Evolutionary conservation across 768 basidiomycete species (phyloP), one percentile per base, ranked within the genome.

Genomic region (Rhizopogon sp.): DNA sequence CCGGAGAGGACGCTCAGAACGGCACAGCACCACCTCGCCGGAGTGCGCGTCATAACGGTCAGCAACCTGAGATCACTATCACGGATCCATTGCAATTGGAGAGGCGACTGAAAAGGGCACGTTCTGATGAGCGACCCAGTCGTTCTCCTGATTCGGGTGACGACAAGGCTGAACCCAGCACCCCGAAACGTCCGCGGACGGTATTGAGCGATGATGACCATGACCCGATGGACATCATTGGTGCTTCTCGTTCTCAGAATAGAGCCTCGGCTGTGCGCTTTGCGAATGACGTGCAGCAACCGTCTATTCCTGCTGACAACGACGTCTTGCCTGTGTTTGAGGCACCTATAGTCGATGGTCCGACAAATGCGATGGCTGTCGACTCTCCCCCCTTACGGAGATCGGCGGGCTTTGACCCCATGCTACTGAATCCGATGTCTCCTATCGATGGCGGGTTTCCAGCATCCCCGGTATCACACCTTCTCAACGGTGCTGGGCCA

Each of bases 11-110:
- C 5, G 67, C 55, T 49, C 66, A 59, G 60, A 71, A 58, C 59
- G 70, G 57, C 62, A 62, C 53, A 1, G 73, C 77, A 54, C 73
- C 77, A 1, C 76, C 78, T 13, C 74, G 90, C 56, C 75, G 89
- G 58, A 91, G 88, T 59, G 84, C 87, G 2, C 78, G 92, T 41
- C 76, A 83, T 53, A 90, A 83, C 63, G 91, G 91, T 1, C 79
- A 80, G 54, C 74, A 82, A 53, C 86, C 84, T 3, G 90, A 93
- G 63, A 70, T 88, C 37, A 60, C 76, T 6, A 87, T 90, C 54
- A 89, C 87, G 2, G 91, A 91, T 63, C 86, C 87, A 14, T 78
- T 83, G 28, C 78, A 82, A 61, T 74, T 93, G 6, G 91, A 93
- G 69, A 79, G 91, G 29, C 74, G 79, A 56, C 72, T 90, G 63